Evolutionary conservation across 106 monocot species (phyloP).

Genomic region (Phalaenopsis equestris): DNA sequence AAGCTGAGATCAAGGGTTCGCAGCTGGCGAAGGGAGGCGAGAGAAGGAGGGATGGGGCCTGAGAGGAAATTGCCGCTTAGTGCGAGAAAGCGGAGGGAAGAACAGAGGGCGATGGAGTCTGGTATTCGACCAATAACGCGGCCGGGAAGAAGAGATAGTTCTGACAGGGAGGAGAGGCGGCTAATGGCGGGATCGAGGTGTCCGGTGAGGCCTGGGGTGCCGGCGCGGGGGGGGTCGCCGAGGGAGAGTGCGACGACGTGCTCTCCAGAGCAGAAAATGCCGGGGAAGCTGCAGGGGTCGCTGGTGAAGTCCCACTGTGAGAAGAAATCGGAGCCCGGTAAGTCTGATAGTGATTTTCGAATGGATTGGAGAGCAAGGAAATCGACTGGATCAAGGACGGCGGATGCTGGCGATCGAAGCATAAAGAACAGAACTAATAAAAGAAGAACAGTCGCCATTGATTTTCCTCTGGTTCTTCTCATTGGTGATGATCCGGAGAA

Average conservation of each 20-base stretch:
- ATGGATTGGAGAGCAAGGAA: slow-evolving; percentile 64
- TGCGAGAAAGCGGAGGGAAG: slow-evolving; percentile 55
- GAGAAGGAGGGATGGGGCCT: slow-evolving; percentile 35
- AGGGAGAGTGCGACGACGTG: slow-evolving; percentile 41
- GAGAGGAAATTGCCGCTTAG: slow-evolving; percentile 53
- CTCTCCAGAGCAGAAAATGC: slow-evolving; percentile 43
- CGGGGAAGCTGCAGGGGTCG: slow-evolving; percentile 59
- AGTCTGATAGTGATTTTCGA: slow-evolving; percentile 43
- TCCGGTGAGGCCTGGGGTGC: slow-evolving; percentile 51
- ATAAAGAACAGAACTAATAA: background rate
- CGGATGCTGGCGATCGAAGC: background rate
- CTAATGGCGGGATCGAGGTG: slow-evolving; percentile 39
- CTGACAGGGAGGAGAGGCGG: slow-evolving; percentile 39
- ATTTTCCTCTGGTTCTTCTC: background rate
- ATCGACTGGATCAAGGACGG: slow-evolving; percentile 49
- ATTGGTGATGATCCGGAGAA: background rate
- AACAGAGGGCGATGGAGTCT: slow-evolving; percentile 18
- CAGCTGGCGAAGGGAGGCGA: slow-evolving; percentile 29
- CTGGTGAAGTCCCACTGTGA: slow-evolving; percentile 56
- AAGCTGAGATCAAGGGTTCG: slow-evolving; percentile 62
- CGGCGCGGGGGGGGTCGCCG: slow-evolving; percentile 65
- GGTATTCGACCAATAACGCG: slow-evolving; percentile 49
- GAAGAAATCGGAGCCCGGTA: slow-evolving; percentile 63
- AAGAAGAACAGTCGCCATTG: background rate
- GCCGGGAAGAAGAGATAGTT: slow-evolving; percentile 63